Base-by-base conservation (phyloP, 495 filamentous ascomycete genomes). In the Annulohypoxylon nitens region DNA sequence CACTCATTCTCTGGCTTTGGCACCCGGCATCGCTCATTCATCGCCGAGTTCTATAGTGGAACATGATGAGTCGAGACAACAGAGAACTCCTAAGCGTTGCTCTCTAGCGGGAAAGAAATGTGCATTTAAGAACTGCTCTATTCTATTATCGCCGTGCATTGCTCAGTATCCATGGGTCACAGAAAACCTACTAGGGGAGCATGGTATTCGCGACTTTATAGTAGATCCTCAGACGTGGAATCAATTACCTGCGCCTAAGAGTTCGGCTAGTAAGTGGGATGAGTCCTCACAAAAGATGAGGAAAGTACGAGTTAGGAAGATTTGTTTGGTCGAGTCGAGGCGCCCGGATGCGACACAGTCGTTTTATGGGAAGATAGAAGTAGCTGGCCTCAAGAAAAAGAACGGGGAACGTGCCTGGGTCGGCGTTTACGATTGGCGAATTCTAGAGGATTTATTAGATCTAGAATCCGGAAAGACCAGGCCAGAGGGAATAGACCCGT, bases 361-460 rank as follows among this genome's bases (percentile, higher is more conserved):
- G 0, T 84, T 88, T 47, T 63, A 86, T 23, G 61, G 69, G 14
- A 62, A 58, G 6, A 79, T 87, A 34, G 76, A 75, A 50, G 78
- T 69, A 3, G 76, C 78, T 0, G 69, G 73, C 23, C 64, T 84
- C n/a, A 81, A 51, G 69, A 77, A 67, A 20, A 73, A 60, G 33
- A 79, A 77, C 4, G 79, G 81, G 9, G 76, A 76, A 25, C 77
- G 79, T 30, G 79, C 80, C 61, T 83, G 81, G 74, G 77, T 86
- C 0, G 69, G 76, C 1, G 78, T 86, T 0, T 88, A 82, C 54
- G 86, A 88, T 68, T 88, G 86, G 86, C 73, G 83, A 12, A 77
- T 86, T 1, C 61, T 88, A 8, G 82, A 87, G 74, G 75, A 70
- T 0, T 70, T 87, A 25, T 77, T 75, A 2, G 78, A 79, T 54